Base-by-base conservation (phyloP, 306 rosid genomes). In the Aeschynomene evenia region DNA sequence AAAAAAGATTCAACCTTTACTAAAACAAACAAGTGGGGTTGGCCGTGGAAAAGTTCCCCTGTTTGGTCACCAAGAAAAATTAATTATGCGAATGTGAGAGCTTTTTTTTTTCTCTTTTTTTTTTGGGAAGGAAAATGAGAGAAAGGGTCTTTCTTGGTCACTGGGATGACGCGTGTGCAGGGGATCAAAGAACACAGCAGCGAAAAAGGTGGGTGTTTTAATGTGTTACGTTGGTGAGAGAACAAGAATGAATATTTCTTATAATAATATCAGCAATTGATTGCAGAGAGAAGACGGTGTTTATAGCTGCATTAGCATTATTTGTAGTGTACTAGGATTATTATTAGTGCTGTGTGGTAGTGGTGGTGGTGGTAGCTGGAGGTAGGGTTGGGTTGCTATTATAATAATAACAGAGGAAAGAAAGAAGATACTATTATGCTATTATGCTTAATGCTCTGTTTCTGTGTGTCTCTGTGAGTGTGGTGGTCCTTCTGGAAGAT, bases 161-260 rank as follows among this genome's bases (percentile, higher is more conserved):
- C 10, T 9, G 40, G 57, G 77, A 54, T 79, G 83, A 73, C 85
- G 81, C 81, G 80, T 85, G 86, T 72, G 46, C 59, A 10, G 31
- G 1, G 57, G 13, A 45, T n/a, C 5, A 42, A 3, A 10, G 23
- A 45, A 1, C 18, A 45, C 9, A n/a, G 21, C 19, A 3, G 21
- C 15, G 51, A n/a, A 15, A 45, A 45, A 45, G 51, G 15, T 4
- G 51, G 51, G 21, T 45, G 20, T 2, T 3, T 28, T n/a, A n/a
- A 28, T 28, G 31, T 28, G 8, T n/a, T 18, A 45, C 7, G 18
- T 14, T 45, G 51, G n/a, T 15, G 51, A n/a, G n/a, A n/a, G n/a
- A n/a, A 11, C 9, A 9, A 0, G 19, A 45, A n/a, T 45, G n/a
- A 45, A 45, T 45, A 9, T n/a, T 45, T 1, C 9, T 34, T 34